A percentile compares a stretch with the other conserved stretches of the same genome.
phyloP scores from a whole-genome alignment of 306 rosid genomes.

The Hippophae tibetana region DNA sequence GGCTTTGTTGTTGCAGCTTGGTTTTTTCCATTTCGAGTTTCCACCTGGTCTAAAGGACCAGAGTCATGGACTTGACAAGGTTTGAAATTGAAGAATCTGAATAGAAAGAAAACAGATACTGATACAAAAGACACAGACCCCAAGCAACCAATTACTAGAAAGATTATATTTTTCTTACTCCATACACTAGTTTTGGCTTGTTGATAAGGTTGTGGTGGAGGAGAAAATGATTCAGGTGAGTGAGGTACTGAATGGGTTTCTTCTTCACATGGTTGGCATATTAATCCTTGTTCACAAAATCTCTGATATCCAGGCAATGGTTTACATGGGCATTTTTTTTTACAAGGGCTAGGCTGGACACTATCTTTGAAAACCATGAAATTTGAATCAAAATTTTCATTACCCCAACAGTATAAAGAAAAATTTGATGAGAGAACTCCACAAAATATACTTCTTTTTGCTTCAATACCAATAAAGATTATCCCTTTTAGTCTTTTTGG shows the following conservation, averaged over 20 bases:
- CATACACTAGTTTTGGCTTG: conserved; percentile 17
- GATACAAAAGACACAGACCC: conserved; percentile 43
- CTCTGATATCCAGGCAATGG: conserved; percentile 8
- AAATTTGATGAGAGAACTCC: conserved; percentile 29
- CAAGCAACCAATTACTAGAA: conserved; percentile 68
- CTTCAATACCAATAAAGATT: conserved; percentile 43
- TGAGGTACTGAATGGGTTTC: background rate
- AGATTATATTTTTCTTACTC: conserved; percentile 57
- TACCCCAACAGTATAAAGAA: conserved; percentile 77
- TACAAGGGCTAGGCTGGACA: conserved; percentile 75
- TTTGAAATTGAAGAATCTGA: conserved; percentile 32
- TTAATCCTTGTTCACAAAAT: conserved; percentile 23
- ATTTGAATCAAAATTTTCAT: conserved; percentile 20
- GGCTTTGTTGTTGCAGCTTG: conserved; percentile 1
- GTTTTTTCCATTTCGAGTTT: background rate
- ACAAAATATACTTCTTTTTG: conserved; percentile 54
- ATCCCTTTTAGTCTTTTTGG: conserved; percentile 30
- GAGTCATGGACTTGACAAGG: conserved; percentile 76
- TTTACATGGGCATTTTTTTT: conserved; percentile 31
- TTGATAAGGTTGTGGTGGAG: background rate
- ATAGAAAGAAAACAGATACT: conserved; percentile 32
- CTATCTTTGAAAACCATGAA: conserved; percentile 27
- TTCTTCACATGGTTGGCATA: conserved; percentile 34
- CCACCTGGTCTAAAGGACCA: conserved; percentile 45
- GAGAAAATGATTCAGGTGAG: background rate